A percentile compares a stretch with the other conserved stretches of the same genome.
Evolutionary conservation across 306 rosid species (phyloP).

Genomic region (Prunus mongolica): DNA sequence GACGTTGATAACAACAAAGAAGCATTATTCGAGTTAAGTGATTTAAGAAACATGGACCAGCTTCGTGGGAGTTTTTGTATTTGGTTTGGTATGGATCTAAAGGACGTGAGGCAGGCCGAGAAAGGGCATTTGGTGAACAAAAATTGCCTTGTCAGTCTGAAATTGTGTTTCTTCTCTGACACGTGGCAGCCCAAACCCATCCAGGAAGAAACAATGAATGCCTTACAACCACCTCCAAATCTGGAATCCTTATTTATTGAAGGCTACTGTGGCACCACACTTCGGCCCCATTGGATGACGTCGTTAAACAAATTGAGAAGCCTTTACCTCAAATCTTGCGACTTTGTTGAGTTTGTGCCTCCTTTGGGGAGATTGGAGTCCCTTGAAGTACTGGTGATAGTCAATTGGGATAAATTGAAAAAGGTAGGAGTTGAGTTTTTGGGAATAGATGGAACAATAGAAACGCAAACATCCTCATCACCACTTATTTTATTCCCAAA

Average conservation of each 20-base stretch:
- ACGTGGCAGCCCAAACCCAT: not conserved
- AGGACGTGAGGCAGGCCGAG: not conserved
- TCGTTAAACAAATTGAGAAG: not conserved
- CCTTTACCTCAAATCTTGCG: fast-evolving
- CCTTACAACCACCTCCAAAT: not conserved
- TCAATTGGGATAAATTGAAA: fast-evolving
- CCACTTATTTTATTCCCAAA: too few relatives aligned
- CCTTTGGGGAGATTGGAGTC: too few relatives aligned
- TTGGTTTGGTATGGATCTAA: fast-evolving
- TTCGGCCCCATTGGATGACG: too few relatives aligned
- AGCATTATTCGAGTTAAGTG: too few relatives aligned
- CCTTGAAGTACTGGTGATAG: too few relatives aligned
- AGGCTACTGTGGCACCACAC: not conserved
- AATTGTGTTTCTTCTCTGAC: fast-evolving
- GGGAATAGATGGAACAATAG: too few relatives aligned
- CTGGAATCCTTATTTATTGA: not conserved
- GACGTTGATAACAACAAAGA: not conserved
- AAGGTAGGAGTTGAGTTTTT: too few relatives aligned
- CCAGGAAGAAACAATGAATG: not conserved
- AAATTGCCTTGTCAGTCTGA: not conserved
- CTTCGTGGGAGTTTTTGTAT: not conserved
- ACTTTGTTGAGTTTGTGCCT: not conserved
- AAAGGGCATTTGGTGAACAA: not conserved
- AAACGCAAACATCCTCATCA: too few relatives aligned
- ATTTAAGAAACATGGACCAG: too few relatives aligned